Percentiles rank a stretch among this genome's conserved stretches.
Evolutionary conservation across 768 basidiomycete species (phyloP).

Genomic region (Mycena crocata): DNA sequence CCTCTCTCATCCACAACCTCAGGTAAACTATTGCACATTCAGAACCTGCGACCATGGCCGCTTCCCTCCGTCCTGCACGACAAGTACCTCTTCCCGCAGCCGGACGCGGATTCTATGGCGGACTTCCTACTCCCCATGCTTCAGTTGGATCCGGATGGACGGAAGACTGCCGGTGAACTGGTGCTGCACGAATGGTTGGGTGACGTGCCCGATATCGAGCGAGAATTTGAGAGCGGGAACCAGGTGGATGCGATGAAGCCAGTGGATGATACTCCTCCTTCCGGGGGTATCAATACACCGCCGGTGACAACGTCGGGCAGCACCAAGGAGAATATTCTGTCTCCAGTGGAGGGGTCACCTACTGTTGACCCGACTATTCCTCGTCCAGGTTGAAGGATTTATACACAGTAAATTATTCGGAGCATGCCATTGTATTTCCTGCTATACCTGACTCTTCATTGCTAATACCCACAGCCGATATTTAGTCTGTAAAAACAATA

Average conservation of each 20-base stretch:
- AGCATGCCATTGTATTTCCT: too few relatives aligned
- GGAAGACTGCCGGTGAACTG: conserved; percentile 87
- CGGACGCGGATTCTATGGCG: conserved; percentile 84
- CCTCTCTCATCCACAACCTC: conserved; percentile 2
- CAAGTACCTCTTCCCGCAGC: conserved; percentile 92
- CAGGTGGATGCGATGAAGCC: conserved; percentile 80
- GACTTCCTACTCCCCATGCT: conserved; percentile 92
- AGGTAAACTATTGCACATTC: conserved; percentile 92
- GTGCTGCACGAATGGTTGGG: conserved; percentile 89
- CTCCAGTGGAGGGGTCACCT: too few relatives aligned
- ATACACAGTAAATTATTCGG: too few relatives aligned
- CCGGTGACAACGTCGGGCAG: too few relatives aligned
- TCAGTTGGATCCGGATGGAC: conserved; percentile 85
- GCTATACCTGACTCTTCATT: too few relatives aligned
- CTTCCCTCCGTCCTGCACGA: conserved; percentile 86
- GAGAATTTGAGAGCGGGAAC: conserved; percentile 10
- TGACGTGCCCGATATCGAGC: conserved; percentile 54
- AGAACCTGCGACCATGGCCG: conserved; percentile 93
- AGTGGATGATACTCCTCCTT: conserved; percentile 69
- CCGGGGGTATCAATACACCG: too few relatives aligned
- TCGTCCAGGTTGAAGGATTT: too few relatives aligned
- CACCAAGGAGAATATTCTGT: too few relatives aligned
- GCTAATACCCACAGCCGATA: too few relatives aligned
- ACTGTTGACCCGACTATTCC: too few relatives aligned
- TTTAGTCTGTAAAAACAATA: too few relatives aligned